Evolutionary conservation across 805 yeast genomes (phyloP).

Genomic region (Yamadazyma nakazawae): DNA sequence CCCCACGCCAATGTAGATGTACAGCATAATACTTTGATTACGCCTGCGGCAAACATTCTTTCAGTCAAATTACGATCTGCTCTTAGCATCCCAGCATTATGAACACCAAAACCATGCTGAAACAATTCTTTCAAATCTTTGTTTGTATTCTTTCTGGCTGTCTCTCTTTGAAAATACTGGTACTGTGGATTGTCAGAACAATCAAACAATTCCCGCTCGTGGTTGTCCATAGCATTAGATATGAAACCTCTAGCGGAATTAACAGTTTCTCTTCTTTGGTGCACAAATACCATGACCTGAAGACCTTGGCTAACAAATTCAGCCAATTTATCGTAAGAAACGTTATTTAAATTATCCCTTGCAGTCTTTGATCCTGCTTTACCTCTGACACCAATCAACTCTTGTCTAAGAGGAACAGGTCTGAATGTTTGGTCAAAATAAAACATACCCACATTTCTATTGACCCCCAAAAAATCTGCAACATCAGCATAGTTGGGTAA

Average conservation of each 20-base stretch:
- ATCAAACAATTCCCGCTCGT: constrained; percentile 58
- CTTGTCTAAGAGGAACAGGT: constrained; percentile 91
- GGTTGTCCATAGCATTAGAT: constrained; percentile 58
- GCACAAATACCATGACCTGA: constrained; percentile 96
- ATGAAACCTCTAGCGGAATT: constrained; percentile 76
- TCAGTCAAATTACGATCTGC: constrained; percentile 88
- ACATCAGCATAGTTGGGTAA: constrained; percentile 90
- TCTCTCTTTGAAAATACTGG: constrained; percentile 56
- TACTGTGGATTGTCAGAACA: constrained; percentile 43
- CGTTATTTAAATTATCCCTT: constrained; percentile 68
- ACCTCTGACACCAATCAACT: constrained; percentile 80
- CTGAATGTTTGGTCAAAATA: constrained; percentile 90
- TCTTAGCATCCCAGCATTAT: constrained; percentile 96
- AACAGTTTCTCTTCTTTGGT: constrained; percentile 89
- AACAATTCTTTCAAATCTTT: constrained; percentile 81
- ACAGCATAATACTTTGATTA: constrained; percentile 85
- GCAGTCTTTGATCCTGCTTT: constrained; percentile 75
- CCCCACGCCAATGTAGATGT: constrained; percentile 99
- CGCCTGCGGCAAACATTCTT: constrained; percentile 79
- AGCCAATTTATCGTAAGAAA: constrained; percentile 71
- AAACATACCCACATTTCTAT: constrained; percentile 86
- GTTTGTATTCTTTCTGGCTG: constrained; percentile 62
- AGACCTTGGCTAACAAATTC: constrained; percentile 65
- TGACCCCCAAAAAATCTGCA: constrained; percentile 91
- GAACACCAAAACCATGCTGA: constrained; percentile 82